Percentiles rank a stretch among this genome's conserved stretches.
These are phyloP conservation scores for Tuber calosporum DNA, from an alignment of 495 filamentous ascomycete species.

Conservation along the genomic window DNA sequence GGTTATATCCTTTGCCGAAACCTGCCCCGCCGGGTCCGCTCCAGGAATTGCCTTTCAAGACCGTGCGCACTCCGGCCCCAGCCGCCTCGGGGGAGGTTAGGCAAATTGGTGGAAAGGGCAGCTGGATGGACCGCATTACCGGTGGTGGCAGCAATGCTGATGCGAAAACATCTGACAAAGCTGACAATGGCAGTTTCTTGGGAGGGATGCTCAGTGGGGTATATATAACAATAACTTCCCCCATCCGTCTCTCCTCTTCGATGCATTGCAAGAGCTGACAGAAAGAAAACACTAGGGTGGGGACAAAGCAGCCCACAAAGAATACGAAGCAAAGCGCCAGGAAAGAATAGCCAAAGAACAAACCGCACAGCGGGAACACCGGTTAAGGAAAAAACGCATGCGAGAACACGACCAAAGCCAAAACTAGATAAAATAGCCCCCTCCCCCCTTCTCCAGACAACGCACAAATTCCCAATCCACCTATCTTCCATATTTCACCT, in stretches of 20 bases:
- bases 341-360: neutral
- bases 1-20: conserved; percentile 48
- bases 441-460: neutral
- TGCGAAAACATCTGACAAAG: neutral
- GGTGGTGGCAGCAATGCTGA: conserved; percentile 4
- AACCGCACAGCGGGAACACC: neutral
- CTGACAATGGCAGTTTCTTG: neutral
- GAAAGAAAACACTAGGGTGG: neutral
- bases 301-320: neutral
- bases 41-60: conserved; percentile 19
- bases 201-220: neutral
- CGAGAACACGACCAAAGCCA: neutral
- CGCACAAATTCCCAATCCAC: neutral
- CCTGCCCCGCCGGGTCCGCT: conserved; percentile 17
- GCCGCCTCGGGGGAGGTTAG: conserved; percentile 38
- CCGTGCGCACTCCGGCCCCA: conserved; percentile 28
- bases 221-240: neutral
- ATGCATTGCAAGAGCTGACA: neutral
- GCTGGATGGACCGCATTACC: conserved; percentile 33
- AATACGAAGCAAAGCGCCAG: neutral
- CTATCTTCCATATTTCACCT: neutral
- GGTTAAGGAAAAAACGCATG: neutral
- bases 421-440: neutral
- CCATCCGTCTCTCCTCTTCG: neutral
- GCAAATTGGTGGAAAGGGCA: conserved; percentile 36